phyloP scores from a whole-genome alignment of 2,329 filamentous ascomycete genomes.

The Gyromitra esculenta region DNA sequence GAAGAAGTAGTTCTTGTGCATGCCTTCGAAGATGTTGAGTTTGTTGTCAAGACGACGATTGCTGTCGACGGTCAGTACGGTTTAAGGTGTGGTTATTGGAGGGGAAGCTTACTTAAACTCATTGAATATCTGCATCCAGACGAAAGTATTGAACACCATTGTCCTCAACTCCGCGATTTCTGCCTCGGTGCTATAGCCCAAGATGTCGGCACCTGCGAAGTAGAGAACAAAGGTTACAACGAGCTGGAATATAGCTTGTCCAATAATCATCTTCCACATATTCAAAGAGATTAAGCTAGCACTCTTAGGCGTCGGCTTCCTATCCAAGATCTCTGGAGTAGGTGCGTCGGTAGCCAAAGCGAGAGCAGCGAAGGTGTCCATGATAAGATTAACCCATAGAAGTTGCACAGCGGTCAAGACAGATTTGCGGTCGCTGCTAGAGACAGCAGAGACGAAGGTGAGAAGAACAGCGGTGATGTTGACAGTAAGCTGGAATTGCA shows the following conservation, averaged over 20 bases:
- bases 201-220: slow-evolving; percentile 69
- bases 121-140: slow-evolving; percentile 79
- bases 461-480: slow-evolving; percentile 75
- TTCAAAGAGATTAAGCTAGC: slow-evolving; percentile 63
- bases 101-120: slow-evolving; percentile 66
- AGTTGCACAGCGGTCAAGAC: slow-evolving; percentile 74
- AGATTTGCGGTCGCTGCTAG: slow-evolving; percentile 66
- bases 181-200: slow-evolving; percentile 63
- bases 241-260: slow-evolving; percentile 71
- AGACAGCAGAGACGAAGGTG: slow-evolving; percentile 72
- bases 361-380: slow-evolving; percentile 74
- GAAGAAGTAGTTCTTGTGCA: slow-evolving; percentile 69
- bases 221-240: slow-evolving; percentile 69
- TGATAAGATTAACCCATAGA: slow-evolving; percentile 75
- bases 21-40: slow-evolving; percentile 70
- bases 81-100: slow-evolving; percentile 15
- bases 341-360: slow-evolving; percentile 73
- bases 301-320: slow-evolving; percentile 64
- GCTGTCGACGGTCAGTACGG: slow-evolving; percentile 55
- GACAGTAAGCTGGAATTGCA: slow-evolving; percentile 76
- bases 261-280: slow-evolving; percentile 75
- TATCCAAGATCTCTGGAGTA: slow-evolving; percentile 67
- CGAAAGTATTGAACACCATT: slow-evolving; percentile 75
- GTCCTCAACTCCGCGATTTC: slow-evolving; percentile 65
- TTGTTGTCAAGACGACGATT: slow-evolving; percentile 71